Evolutionary conservation across 2,329 filamentous ascomycete species (phyloP), one percentile per base, ranked within the genome.

Genomic region (Metarhizium guizhouense): DNA sequence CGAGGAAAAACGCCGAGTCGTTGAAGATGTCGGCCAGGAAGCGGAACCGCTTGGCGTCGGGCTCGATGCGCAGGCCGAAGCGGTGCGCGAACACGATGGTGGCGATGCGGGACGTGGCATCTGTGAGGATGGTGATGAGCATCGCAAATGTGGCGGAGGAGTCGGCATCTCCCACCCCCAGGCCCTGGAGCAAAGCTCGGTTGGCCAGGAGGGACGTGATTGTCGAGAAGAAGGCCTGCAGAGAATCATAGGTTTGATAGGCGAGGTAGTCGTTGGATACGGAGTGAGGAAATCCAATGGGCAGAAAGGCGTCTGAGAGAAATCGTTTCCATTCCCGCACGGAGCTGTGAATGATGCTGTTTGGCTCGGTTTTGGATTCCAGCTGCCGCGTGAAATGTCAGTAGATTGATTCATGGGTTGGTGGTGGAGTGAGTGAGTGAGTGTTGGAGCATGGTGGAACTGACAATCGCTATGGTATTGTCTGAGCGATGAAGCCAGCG

Each of bases 1-100:
- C 90, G n/a, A 96, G 79, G 54, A 95, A 77, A 76, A 95, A 89
- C 14, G 88, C 88, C 8, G 84, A 78, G 67, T 96, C 91, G 70
- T 96, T 96, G 74, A 96, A 87, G 20, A 95, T 75, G 67, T 96
- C 91, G 4, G 91, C 91, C 2, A 92, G 81, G 51, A 95, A 86
- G 16, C 91, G 86, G 71, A 92, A 96, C 69, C 83, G 86, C 70
- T 96, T 96, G 74, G 89, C 93, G 68, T 96, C 91, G 2, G 90
- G 89, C 69, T 95, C 90, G 51, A 96, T 86, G 36, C 88, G 82
- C 49, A 87, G 87, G 42, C 91, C 90, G 57, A 93, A 84, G 47
- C 83, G 80, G 68, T 95, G 86, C 1, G 91, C 92, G 68, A 96
- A 95, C 10, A 89, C 70, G 58, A 96, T 95, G 0, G 91, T 96